These are phyloP conservation scores for Claviceps humidiphila DNA, from an alignment of 2,329 filamentous ascomycete genomes.

Conservation along the genomic window DNA sequence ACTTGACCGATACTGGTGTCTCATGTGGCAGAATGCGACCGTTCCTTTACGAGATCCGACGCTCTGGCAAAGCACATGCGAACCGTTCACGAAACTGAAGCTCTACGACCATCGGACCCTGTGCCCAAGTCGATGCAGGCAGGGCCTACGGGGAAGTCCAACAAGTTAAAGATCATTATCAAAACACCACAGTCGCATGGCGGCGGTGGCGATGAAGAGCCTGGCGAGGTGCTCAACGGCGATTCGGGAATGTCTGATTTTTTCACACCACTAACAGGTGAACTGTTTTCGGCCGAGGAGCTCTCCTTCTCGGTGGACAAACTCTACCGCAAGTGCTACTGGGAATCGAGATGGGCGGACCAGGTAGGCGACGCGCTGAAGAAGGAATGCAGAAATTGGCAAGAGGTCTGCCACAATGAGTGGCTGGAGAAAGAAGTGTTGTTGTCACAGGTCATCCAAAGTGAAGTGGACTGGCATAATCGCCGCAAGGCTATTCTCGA, in stretches of 20 bases:
- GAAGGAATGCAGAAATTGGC: conserved; percentile 51
- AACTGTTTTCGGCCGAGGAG: conserved; percentile 54
- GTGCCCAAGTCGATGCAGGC: conserved; percentile 56
- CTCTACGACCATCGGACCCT: conserved; percentile 65
- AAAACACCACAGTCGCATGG: conserved; percentile 46
- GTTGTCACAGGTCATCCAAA: conserved; percentile 56
- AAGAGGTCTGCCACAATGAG: conserved; percentile 54
- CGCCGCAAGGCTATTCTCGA: conserved; percentile 42
- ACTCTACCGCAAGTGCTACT: conserved; percentile 54
- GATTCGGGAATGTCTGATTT: conserved; percentile 46
- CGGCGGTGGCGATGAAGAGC: conserved; percentile 39
- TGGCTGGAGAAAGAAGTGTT: conserved; percentile 72
- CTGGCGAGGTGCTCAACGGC: conserved; percentile 39
- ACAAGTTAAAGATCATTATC: conserved; percentile 49
- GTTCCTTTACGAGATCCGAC: conserved; percentile 90
- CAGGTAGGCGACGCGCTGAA: conserved; percentile 51
- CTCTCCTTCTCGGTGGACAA: conserved; percentile 44
- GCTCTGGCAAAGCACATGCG: conserved; percentile 97
- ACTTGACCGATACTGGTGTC: conserved; percentile 7
- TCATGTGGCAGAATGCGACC: conserved; percentile 66
- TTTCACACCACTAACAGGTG: conserved; percentile 39
- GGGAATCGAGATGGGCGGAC: conserved; percentile 61
- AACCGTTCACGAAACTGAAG: conserved; percentile 94
- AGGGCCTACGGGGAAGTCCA: conserved; percentile 28
- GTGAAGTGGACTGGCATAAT: conserved; percentile 53